These are phyloP conservation scores for Phytophthora citricola DNA, from an alignment of 352 stramenopile genomes.

Conservation along the genomic window DNA sequence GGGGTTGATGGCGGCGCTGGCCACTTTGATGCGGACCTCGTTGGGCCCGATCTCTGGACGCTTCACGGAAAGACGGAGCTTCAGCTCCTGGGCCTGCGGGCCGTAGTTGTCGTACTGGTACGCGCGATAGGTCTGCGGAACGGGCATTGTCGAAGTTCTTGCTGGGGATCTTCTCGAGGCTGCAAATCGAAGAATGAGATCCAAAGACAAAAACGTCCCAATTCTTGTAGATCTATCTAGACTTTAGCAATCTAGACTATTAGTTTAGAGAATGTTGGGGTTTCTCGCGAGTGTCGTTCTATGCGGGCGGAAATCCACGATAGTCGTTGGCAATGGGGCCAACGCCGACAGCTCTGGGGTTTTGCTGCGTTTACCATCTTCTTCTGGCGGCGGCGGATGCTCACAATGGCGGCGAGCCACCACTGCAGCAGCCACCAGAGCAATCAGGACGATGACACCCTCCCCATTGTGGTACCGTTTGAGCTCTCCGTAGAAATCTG, in stretches of 20 bases:
- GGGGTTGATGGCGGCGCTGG: conserved; percentile 39
- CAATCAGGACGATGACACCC: conserved; percentile 48
- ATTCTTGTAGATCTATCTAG: background rate
- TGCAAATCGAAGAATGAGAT: conserved; percentile 27
- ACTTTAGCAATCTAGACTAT: too few relatives aligned
- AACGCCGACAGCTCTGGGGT: conserved; percentile 44
- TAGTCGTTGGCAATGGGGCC: conserved; percentile 30
- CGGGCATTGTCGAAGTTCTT: conserved; percentile 19
- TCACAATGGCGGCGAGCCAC: conserved; percentile 47
- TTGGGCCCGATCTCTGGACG: conserved; percentile 17
- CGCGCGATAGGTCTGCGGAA: conserved; percentile 39
- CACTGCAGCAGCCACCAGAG: conserved; percentile 45
- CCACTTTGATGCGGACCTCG: conserved; percentile 47
- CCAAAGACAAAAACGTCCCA: background rate
- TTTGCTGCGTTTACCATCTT: conserved; percentile 50
- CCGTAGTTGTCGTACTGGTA: conserved; percentile 44
- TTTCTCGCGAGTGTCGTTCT: conserved; percentile 16
- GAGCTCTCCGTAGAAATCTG: conserved; percentile 45
- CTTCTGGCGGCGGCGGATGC: conserved; percentile 48
- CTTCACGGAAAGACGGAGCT: conserved; percentile 32
- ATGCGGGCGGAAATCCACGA: conserved; percentile 34
- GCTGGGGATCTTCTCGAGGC: background rate
- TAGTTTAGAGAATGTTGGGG: conserved; percentile 37
- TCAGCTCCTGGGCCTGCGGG: conserved; percentile 27
- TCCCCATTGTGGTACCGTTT: conserved; percentile 17